Percentiles rank a stretch among this genome's conserved stretches.
phyloP scores from a whole-genome alignment of 1,284 basidiomycete species.

The Rugiboletus extremiorientalis region DNA sequence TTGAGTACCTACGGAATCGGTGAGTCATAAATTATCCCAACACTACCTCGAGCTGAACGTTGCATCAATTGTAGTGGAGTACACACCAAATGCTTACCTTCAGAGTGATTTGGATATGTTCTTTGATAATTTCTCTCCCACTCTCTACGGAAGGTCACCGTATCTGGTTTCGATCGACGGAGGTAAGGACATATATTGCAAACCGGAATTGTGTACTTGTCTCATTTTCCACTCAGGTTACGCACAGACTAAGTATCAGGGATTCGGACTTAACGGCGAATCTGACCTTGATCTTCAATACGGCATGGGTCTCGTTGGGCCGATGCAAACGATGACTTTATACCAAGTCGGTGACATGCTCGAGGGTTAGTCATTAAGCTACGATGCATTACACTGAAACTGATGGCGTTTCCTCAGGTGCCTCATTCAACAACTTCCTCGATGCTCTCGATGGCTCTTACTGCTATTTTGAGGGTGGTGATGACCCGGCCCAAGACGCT shows the following conservation, averaged over 20 bases:
- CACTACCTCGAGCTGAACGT: background rate
- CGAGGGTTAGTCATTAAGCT: constrained; percentile 36
- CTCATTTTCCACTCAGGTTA: constrained; percentile 21
- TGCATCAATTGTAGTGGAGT: constrained; percentile 43
- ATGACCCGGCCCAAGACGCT: constrained; percentile 47
- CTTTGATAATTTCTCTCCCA: constrained; percentile 36
- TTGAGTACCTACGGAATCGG: constrained; percentile 53
- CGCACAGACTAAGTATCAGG: constrained; percentile 33
- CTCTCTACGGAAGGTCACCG: constrained; percentile 38
- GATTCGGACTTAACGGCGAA: constrained; percentile 48
- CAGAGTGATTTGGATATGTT: constrained; percentile 47
- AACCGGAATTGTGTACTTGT: background rate
- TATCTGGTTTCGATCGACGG: constrained; percentile 45
- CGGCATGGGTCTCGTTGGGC: constrained; percentile 43
- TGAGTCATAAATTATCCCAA: constrained; percentile 17
- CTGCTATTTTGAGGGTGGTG: constrained; percentile 62
- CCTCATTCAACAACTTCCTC: constrained; percentile 46
- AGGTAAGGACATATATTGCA: constrained; percentile 27
- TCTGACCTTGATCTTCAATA: constrained; percentile 57
- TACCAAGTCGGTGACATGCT: constrained; percentile 47
- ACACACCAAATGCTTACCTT: constrained; percentile 46
- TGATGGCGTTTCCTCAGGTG: too few relatives aligned
- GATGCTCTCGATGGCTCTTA: constrained; percentile 51
- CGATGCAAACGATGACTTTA: constrained; percentile 39
- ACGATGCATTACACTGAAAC: too few relatives aligned